Conservation (phyloP, 2,329 filamentous ascomycete species). For the Diaporthe destruens region DNA sequence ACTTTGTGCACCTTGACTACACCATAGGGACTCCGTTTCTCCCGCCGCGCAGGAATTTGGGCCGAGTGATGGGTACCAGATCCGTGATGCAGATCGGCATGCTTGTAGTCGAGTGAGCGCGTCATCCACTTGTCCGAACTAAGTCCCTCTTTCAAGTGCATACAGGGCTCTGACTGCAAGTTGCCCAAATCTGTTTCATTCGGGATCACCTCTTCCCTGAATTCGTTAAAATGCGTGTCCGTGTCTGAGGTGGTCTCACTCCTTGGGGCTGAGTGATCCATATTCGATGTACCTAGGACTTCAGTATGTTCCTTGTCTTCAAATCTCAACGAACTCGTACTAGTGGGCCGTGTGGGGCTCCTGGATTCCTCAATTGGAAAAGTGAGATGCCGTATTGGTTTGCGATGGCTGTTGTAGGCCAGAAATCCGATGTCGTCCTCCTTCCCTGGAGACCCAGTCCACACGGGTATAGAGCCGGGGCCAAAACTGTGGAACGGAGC, state of each 20-base stretch:
- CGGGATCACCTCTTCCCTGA: background rate
- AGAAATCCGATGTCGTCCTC: no score
- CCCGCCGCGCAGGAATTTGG: no score
- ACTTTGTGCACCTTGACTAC: background rate
- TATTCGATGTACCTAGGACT: background rate
- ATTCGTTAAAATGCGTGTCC: no score
- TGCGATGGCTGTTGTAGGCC: background rate
- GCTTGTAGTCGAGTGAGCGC: background rate
- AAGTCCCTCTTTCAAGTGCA: background rate
- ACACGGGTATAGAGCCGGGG: background rate
- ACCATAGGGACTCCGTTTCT: background rate
- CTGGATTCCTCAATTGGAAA: background rate
- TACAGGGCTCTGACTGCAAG: background rate
- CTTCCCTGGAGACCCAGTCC: no score
- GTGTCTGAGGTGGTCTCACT: no score
- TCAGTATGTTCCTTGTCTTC: no score
- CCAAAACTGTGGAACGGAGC: no score
- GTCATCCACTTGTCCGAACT: background rate
- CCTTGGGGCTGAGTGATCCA: background rate
- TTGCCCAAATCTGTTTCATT: background rate
- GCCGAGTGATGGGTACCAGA: no score
- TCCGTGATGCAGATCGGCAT: background rate
- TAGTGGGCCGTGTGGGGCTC: no score
- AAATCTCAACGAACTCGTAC: rapidly evolving
- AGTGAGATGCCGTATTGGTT: background rate